Percentiles rank a stretch among this genome's conserved stretches.
phyloP scores from a whole-genome alignment of 2,329 filamentous ascomycete species.

The Rutstroemia sp. region DNA sequence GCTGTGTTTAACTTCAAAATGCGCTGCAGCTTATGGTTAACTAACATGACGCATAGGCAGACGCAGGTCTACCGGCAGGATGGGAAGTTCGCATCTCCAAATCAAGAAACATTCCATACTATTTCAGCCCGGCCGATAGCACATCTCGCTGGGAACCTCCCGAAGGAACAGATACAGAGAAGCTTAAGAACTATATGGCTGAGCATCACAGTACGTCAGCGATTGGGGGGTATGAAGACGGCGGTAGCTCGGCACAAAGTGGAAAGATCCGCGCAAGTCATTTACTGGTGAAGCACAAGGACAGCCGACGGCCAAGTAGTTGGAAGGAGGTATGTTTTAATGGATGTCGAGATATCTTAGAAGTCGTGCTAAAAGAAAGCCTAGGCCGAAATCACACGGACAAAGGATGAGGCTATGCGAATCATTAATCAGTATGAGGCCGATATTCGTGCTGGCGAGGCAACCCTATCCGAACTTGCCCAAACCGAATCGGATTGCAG shows the following conservation, averaged over 20 bases:
- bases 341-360: not conserved
- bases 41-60: constrained; percentile 39
- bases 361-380: constrained; percentile 11
- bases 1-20: not conserved
- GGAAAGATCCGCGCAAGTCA: constrained; percentile 93
- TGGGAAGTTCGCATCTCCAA: constrained; percentile 98
- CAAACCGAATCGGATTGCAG: constrained; percentile 90
- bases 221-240: constrained; percentile 31
- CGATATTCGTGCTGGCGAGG: constrained; percentile 64
- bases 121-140: constrained; percentile 84
- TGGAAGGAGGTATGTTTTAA: constrained; percentile 64
- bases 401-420: constrained; percentile 75
- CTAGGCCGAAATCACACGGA: constrained; percentile 71
- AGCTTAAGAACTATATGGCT: constrained; percentile 91
- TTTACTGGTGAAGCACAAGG: constrained; percentile 86
- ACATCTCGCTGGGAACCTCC: constrained; percentile 96
- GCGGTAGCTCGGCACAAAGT: constrained; percentile 36
- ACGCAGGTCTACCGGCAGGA: constrained; percentile 72
- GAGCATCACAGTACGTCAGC: constrained; percentile 64
- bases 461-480: constrained; percentile 73
- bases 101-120: constrained; percentile 97
- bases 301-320: constrained; percentile 81
- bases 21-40: not conserved
- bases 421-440: constrained; percentile 71
- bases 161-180: constrained; percentile 77